Conservation (phyloP, 139 green algal genomes). For the Micractinium conductrix region DNA sequence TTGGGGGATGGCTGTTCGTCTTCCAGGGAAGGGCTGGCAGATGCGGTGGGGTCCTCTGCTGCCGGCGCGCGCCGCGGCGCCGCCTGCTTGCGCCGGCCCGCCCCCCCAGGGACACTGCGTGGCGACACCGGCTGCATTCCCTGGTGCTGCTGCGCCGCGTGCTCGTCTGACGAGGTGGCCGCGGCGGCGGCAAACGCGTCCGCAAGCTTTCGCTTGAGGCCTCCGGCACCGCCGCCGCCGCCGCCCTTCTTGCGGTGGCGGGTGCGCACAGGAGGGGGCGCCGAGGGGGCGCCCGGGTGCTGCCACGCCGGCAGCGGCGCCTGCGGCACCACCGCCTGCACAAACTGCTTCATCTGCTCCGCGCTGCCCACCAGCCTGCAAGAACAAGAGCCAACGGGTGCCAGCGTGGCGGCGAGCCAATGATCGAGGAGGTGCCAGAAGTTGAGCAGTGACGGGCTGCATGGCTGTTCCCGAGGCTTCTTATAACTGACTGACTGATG, state of each 20-base stretch:
- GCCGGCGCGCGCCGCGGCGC: background rate
- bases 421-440: no score
- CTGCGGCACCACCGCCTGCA: conserved; percentile 8
- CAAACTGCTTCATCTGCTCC: conserved; percentile 21
- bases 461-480: no score
- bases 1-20: no score
- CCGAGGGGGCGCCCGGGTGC: background rate
- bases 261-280: background rate
- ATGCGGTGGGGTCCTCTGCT: no score
- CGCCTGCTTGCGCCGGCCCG: background rate
- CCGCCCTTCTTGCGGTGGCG: background rate
- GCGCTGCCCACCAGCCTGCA: conserved; percentile 6
- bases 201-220: background rate
- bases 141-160: background rate
- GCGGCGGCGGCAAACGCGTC: background rate
- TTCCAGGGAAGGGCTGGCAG: no score
- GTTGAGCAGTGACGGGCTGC: no score
- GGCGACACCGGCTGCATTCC: background rate
- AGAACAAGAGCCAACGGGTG: background rate
- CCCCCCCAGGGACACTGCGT: no score
- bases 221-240: background rate
- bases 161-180: background rate
- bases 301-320: background rate
- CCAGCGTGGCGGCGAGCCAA: background rate
- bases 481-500: background rate